Conservation (phyloP, 1,139 yeast species). For the Wickerhamomyces sp. region DNA sequence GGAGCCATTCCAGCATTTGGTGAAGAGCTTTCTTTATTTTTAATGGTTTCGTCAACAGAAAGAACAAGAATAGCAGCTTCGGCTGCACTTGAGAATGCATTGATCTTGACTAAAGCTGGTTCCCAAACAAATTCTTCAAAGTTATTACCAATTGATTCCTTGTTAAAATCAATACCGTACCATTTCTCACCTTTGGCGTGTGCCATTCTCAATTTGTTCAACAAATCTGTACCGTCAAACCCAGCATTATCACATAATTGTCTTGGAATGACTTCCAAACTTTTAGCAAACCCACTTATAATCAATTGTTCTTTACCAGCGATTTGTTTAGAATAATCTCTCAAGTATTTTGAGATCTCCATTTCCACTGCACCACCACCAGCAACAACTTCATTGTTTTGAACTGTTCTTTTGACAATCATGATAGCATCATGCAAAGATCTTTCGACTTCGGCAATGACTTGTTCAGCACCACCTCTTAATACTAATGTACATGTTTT, state of each 20-base stretch:
- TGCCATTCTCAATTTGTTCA: constrained; percentile 85
- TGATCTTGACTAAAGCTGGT: constrained; percentile 89
- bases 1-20: constrained; percentile 49
- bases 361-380: constrained; percentile 99
- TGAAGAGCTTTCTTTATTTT: constrained; percentile 62
- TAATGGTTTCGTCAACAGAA: constrained; percentile 94
- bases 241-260: constrained; percentile 98
- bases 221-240: constrained; percentile 88
- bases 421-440: constrained; percentile 96
- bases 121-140: constrained; percentile 93
- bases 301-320: constrained; percentile 95
- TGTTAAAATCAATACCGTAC: constrained; percentile 89
- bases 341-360: constrained; percentile 86
- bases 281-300: constrained; percentile 88
- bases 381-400: constrained; percentile 83
- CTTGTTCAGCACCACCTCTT: constrained; percentile 98
- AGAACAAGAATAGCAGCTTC: constrained; percentile 93
- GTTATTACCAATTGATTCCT: constrained; percentile 80
- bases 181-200: constrained; percentile 92
- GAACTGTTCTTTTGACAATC: constrained; percentile 94
- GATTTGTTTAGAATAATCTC: constrained; percentile 82
- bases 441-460: constrained; percentile 96
- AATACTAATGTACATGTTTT: constrained; percentile 89
- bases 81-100: constrained; percentile 94
- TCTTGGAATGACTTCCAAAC: constrained; percentile 93